These are phyloP conservation scores for Agastache rugosa DNA, from an alignment of 257 asterid genomes.

Conservation along the genomic window DNA sequence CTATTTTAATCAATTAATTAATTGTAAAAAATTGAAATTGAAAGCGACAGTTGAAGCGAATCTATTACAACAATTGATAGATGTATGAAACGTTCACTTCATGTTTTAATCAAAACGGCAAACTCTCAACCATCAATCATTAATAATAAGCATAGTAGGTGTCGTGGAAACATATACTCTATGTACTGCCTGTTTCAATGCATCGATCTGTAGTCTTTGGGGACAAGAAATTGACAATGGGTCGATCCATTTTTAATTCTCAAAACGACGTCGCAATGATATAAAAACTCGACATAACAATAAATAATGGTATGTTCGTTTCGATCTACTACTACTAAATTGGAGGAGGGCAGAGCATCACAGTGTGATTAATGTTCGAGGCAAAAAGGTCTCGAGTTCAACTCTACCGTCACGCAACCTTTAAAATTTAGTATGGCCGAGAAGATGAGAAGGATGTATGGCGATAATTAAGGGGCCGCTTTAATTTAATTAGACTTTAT, in stretches of 20 bases:
- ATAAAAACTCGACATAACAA: neutral
- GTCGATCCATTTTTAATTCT: neutral
- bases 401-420: no score
- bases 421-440: no score
- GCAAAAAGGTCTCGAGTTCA: no score
- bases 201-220: neutral
- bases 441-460: neutral
- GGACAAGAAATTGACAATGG: slow-evolving; percentile 9
- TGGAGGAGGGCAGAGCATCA: no score
- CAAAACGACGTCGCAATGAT: no score
- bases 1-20: neutral
- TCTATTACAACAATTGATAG: neutral
- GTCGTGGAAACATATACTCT: slow-evolving; percentile 16
- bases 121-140: slow-evolving; percentile 6
- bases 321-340: no score
- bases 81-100: neutral
- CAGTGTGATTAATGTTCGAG: no score
- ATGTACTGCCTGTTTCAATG: neutral
- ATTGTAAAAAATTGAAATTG: neutral
- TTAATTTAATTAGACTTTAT: neutral
- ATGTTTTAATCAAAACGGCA: slow-evolving; percentile 3
- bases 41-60: neutral
- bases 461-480: slow-evolving; percentile 33
- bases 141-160: neutral
- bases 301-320: no score